Base-by-base conservation (phyloP, 257 asterid species). In the Przewalskia tangutica region DNA sequence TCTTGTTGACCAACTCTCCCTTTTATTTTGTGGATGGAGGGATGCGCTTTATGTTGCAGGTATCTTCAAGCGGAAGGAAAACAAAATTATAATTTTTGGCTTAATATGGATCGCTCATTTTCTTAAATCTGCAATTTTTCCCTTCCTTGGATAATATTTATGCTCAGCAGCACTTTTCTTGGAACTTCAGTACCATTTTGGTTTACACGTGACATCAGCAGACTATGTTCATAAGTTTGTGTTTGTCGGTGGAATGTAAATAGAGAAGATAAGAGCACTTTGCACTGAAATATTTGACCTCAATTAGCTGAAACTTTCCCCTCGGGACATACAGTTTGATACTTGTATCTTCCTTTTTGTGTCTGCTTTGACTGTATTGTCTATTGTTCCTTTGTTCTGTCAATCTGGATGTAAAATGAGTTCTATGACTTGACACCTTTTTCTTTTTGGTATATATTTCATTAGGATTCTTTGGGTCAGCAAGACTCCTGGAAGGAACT, bases 1-100 rank as follows among this genome's bases (percentile, higher is more conserved):
- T 95, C 90, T 81, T 95, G 89, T 83, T 95, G 91, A 95, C 98
- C 7, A 95, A 95, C 89, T 95, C 97, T 73, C 98, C 99, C 17
- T 95, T 89, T 85, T 90, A 91, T 87, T 94, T 95, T 85, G 99
- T 95, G 81, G 98, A 95, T 86, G 99, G 99, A 86, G 99, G 99
- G 82, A 90, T 95, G 98, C 91, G 88, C 79, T 95, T 85, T 89
- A 89, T 94, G 93, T 83, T 95, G 92, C 93, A 93, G 98, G 98
- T 95, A 90, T 84, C 34, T 81, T 80, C 23, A 53, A 51, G 63
- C 79, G 77, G 6, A 64, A 73, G 76, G 12, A 66, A 23, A 67
- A 46, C 2, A n/a, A 48, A 36, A 62, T 80, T 77, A 42, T 64
- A 27, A 27, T 79, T 18, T 55, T 66, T 83, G 55, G 48, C 56